Evolutionary conservation across 2,329 filamentous ascomycete genomes (phyloP), one percentile per base, ranked within the genome.

Genomic region (Botrytis paeoniae): DNA sequence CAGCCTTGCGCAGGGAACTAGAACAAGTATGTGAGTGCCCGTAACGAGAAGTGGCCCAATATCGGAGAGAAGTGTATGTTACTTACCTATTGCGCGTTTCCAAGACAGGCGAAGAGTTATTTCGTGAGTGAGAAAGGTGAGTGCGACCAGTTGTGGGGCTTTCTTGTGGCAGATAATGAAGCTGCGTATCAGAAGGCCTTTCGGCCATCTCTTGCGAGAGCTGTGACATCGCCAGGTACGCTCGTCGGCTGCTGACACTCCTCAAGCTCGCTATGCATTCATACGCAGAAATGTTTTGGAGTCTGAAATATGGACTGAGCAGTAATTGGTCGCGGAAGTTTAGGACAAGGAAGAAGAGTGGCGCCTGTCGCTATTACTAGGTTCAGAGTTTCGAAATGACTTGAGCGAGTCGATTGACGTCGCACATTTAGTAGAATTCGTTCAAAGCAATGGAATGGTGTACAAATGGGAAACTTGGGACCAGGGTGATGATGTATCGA

Each of bases 1-100:
- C 78, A 74, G 80, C 75, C 76, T 79, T 81, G 70, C 79, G 78
- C 69, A 77, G 77, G 75, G 78, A 79, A 74, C 80, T 81, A 74
- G 74, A 74, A 66, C 70, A 51, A 73, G 57, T 77, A 75, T 75
- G 75, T 74, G 74, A 74, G 75, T 77, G 69, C 73, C 73, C 51
- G 51, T 43, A 48, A 69, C 32, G 20, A 70, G 35, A 66, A 70
- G 65, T 64, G 64, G 66, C 61, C 73, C 69, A 69, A 74, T 51
- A 63, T 69, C 35, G 51, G 75, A 57, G 3, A 37, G 63, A 71
- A 32, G 68, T 29, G 68, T 29, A 18, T 57, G n/a, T 69, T 54
- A 71, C 78, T n/a, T 76, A 80, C 79, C 79, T 78, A 70, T 77
- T 78, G 68, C 73, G 75, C 59, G 75, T 61, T 39, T 79, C 79